Conservation (phyloP, 805 yeast genomes). For the Sugiyamaella chiloensis region DNA sequence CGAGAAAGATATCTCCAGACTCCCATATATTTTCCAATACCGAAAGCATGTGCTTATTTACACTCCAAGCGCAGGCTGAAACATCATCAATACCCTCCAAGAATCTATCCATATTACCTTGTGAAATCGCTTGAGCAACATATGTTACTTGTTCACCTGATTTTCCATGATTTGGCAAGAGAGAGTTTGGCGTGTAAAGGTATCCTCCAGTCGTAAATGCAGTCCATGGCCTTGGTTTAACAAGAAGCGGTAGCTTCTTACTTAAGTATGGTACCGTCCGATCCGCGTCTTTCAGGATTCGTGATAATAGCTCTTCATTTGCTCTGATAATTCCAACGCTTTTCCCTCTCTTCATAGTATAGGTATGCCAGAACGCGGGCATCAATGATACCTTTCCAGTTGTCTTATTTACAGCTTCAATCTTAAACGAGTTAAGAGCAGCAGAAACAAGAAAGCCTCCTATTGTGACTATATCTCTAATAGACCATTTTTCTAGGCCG, state of each 20-base stretch:
- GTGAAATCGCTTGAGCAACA: constrained; percentile 72
- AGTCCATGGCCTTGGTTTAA: constrained; percentile 85
- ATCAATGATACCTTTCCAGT: constrained; percentile 67
- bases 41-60: constrained; percentile 65
- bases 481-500: constrained; percentile 45
- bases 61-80: constrained; percentile 88
- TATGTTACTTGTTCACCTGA: constrained; percentile 88
- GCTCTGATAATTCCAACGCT: constrained; percentile 75
- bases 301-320: constrained; percentile 62
- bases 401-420: constrained; percentile 70
- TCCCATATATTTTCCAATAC: constrained; percentile 82
- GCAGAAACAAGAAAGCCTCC: constrained; percentile 76
- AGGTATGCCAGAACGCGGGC: constrained; percentile 88
- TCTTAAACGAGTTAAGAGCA: constrained; percentile 73
- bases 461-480: constrained; percentile 55
- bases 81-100: constrained; percentile 78
- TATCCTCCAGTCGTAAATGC: constrained; percentile 83
- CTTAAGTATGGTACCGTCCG: constrained; percentile 61
- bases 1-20: constrained; percentile 65
- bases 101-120: constrained; percentile 60
- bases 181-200: constrained; percentile 42
- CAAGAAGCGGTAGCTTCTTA: constrained; percentile 86
- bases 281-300: constrained; percentile 53
- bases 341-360: constrained; percentile 69
- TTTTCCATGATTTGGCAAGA: constrained; percentile 44